These are phyloP conservation scores for Wallacemonas sp. DNA, from an alignment of 208 protist genomes.

Conservation along the genomic window DNA sequence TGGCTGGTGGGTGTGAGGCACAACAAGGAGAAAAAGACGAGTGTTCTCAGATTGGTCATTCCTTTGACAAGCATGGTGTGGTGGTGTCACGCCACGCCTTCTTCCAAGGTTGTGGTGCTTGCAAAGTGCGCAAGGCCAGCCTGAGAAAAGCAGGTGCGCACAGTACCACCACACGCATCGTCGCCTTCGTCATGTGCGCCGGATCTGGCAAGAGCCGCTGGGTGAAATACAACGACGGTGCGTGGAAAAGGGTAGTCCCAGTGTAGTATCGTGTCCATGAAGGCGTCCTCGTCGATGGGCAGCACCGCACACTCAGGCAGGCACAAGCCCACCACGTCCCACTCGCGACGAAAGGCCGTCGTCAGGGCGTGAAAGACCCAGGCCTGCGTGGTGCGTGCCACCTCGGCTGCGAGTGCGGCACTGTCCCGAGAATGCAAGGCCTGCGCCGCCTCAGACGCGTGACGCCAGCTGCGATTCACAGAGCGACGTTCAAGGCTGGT, in stretches of 20 bases:
- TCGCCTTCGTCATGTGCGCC: too few relatives aligned
- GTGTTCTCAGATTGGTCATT: too few relatives aligned
- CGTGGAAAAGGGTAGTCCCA: constrained; percentile 30
- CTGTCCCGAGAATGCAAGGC: neutral
- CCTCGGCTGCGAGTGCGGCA: neutral
- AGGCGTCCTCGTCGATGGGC: constrained; percentile 28
- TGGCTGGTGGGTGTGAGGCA: too few relatives aligned
- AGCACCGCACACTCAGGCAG: constrained; percentile 2
- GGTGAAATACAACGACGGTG: constrained; percentile 27
- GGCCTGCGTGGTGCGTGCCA: constrained; percentile 12
- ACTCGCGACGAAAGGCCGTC: constrained; percentile 23
- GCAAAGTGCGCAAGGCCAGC: neutral
- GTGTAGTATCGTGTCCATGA: constrained; percentile 36
- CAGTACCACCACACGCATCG: neutral
- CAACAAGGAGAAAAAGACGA: neutral
- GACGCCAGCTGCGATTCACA: too few relatives aligned
- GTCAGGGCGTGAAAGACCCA: constrained; percentile 29
- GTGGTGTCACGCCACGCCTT: neutral
- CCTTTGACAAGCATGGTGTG: neutral
- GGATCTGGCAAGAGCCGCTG: too few relatives aligned
- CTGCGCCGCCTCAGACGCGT: neutral
- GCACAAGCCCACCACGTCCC: constrained; percentile 24
- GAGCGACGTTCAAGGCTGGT: neutral
- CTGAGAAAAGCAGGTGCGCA: neutral
- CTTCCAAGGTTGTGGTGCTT: neutral